phyloP scores from a whole-genome alignment of 345 rosid genomes.

The Durio zibethinus region DNA sequence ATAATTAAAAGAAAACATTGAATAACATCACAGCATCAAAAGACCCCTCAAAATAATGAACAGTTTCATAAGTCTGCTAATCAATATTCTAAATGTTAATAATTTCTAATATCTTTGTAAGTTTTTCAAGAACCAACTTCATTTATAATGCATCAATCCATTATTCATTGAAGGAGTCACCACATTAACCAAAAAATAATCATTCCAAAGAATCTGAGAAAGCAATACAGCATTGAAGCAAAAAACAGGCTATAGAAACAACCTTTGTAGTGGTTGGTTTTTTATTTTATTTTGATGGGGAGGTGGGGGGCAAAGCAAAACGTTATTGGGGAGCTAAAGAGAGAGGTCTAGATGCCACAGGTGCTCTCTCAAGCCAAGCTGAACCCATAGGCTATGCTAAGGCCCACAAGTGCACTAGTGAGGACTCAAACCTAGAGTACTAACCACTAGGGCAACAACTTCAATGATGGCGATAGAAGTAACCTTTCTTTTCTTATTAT shows the following conservation, averaged over 20 bases:
- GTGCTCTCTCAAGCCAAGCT: neutral
- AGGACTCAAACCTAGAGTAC: neutral
- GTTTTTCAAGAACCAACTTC: neutral
- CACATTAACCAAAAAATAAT: neutral
- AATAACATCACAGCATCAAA: neutral
- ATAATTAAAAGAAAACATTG: neutral
- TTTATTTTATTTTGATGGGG: neutral
- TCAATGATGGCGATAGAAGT: neutral
- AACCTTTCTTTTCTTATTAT: neutral
- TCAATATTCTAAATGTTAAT: neutral
- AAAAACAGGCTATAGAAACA: neutral
- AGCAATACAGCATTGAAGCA: neutral
- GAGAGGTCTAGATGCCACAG: neutral
- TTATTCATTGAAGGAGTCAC: neutral
- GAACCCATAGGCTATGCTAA: neutral
- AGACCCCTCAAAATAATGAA: neutral
- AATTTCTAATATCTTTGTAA: neutral
- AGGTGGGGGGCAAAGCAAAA: neutral
- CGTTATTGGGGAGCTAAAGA: neutral
- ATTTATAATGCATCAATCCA: neutral
- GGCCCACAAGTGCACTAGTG: neutral
- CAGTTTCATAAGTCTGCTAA: neutral
- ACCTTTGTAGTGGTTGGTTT: neutral
- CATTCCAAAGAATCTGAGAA: neutral
- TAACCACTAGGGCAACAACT: neutral